Conservation (phyloP, 192 early-diverging fungal species). For the Chytriomyces hyalinus region DNA sequence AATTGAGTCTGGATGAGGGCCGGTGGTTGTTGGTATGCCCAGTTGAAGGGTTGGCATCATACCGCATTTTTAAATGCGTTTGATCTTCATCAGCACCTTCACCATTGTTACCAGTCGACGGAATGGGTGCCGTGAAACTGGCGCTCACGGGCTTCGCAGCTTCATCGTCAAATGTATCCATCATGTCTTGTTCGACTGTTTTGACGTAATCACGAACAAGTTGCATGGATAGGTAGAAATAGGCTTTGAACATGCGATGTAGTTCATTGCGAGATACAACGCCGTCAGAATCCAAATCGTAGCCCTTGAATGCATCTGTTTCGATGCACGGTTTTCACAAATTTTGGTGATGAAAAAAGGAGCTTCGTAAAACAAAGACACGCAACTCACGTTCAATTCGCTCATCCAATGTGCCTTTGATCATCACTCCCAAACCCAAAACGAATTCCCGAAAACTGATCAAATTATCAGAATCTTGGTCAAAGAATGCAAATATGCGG, state of each 20-base stretch:
- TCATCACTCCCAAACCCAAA: constrained; percentile 77
- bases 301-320: constrained; percentile 85
- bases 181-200: constrained; percentile 85
- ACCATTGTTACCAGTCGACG: constrained; percentile 23
- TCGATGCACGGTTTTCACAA: too few species aligned
- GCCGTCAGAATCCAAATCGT: constrained; percentile 89
- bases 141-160: constrained; percentile 86
- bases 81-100: constrained; percentile 41
- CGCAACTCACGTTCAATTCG: constrained; percentile 72
- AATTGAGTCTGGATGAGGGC: too few species aligned
- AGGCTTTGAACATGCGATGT: constrained; percentile 89
- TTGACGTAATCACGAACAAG: constrained; percentile 88
- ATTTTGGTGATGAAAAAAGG: neutral
- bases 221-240: constrained; percentile 88
- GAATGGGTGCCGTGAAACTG: constrained; percentile 85
- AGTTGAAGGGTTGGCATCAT: neutral
- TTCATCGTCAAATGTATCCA: constrained; percentile 81
- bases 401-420: constrained; percentile 88
- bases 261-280: constrained; percentile 83
- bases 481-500: constrained; percentile 89
- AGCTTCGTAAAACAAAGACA: constrained; percentile 4
- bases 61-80: constrained; percentile 13
- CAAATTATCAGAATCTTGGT: constrained; percentile 76
- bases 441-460: constrained; percentile 87
- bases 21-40: too few species aligned